Evolutionary conservation across 176 grass and related monocot species (phyloP).

Genomic region (Triticum urartu): DNA sequence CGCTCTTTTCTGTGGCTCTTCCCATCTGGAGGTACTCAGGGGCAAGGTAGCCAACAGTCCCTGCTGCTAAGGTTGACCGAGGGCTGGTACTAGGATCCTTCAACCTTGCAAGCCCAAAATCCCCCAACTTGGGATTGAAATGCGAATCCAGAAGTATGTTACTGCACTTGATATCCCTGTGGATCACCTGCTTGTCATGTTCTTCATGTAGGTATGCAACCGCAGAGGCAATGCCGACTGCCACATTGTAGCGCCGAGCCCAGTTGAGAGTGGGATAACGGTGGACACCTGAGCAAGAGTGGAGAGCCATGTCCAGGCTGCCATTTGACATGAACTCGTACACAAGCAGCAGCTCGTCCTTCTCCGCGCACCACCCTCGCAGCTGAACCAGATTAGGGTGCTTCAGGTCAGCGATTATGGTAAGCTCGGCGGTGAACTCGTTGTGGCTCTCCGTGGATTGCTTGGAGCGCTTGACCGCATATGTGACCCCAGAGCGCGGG

Average conservation of each 20-base stretch:
- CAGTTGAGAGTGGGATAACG: constrained; percentile 16
- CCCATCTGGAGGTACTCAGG: constrained; percentile 59
- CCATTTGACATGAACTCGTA: constrained; percentile 59
- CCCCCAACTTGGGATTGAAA: constrained; percentile 38
- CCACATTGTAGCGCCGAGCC: constrained; percentile 48
- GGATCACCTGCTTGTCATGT: constrained; percentile 49
- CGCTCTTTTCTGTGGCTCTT: constrained; percentile 52
- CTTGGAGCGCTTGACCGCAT: constrained; percentile 53
- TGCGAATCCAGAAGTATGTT: constrained; percentile 50
- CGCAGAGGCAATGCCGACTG: constrained; percentile 39
- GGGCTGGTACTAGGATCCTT: constrained; percentile 47
- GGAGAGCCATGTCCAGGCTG: constrained; percentile 48
- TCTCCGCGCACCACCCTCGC: constrained; percentile 50
- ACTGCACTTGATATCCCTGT: constrained; percentile 63
- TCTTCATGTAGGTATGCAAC: constrained; percentile 50
- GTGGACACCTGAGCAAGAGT: constrained; percentile 16
- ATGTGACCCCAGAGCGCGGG: constrained; percentile 25
- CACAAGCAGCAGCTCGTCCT: constrained; percentile 52
- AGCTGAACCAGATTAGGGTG: constrained; percentile 59
- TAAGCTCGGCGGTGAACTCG: constrained; percentile 48
- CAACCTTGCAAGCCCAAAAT: constrained; percentile 56
- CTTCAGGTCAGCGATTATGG: constrained; percentile 45
- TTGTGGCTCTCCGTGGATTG: constrained; percentile 40
- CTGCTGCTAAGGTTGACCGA: constrained; percentile 45
- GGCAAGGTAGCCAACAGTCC: constrained; percentile 61